Evolutionary conservation across 352 stramenopile genomes (phyloP), one percentile per base, ranked within the genome.

Genomic region (Phytophthora meadii): DNA sequence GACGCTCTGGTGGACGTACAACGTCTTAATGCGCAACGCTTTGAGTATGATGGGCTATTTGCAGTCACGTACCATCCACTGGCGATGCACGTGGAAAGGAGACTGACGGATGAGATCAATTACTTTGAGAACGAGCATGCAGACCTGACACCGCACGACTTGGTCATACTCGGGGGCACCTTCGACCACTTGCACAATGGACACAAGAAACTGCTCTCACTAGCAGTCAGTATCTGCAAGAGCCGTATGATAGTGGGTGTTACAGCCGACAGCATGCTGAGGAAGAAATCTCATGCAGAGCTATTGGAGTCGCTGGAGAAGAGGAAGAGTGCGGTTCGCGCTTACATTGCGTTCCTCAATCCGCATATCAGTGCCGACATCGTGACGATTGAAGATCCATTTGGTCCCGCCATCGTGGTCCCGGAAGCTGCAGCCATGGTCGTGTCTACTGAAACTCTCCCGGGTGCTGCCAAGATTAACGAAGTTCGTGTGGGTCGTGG

Each of bases 171-270:
- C 12, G 89, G 89, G 34, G 91, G 91, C 34, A 97, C 89, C 28
- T 97, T 97, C 64, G 91, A 97, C 65, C 84, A 94, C 49, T 76
- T 97, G 27, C 91, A 97, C 75, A 96, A 95, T 50, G 91, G 91
- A 15, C 91, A 97, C 79, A 96, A 94, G 72, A 96, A 97, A 61
- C 64, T 97, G 17, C 74, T 97, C 24, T 93, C 85, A 19, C 61
- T 95, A 15, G 90, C 89, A 0, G 81, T 77, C 5, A 77, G 72
- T 56, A 77, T 94, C 54, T 91, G 81, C 37, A 45, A 62, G 8
- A 60, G 47, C 11, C 55, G 59, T 19, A 71, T 96, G 41, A 57
- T 94, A 15, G 61, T 97, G 34, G 91, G 91, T 7, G 87, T 97
- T 37, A 97, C 89, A 9, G 76, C 74, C 24, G 82, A 88, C 48